These are phyloP conservation scores for Vinca minor DNA, from an alignment of 257 asterid genomes.

Conservation along the genomic window DNA sequence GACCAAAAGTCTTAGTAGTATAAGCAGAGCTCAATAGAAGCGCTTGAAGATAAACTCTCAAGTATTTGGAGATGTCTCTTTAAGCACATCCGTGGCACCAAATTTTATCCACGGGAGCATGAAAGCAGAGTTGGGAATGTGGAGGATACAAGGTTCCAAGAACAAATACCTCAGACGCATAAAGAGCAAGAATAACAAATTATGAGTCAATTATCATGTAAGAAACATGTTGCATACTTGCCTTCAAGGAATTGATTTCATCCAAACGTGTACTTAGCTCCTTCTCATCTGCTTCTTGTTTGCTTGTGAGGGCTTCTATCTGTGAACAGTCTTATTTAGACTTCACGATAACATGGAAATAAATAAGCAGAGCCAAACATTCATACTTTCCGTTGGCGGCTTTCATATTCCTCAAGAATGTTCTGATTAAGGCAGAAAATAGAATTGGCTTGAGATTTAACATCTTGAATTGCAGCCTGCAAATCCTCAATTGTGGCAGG, in stretches of 20 bases:
- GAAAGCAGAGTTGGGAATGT: slow-evolving; percentile 4
- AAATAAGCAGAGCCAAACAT: slow-evolving; percentile 8
- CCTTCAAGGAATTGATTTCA: slow-evolving; percentile 74
- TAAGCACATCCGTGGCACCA: not conserved
- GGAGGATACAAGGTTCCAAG: not conserved
- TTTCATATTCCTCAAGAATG: slow-evolving; percentile 81
- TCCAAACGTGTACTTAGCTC: slow-evolving; percentile 33
- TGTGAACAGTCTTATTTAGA: slow-evolving; percentile 29
- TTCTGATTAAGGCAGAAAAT: slow-evolving; percentile 77
- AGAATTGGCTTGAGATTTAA: slow-evolving; percentile 68
- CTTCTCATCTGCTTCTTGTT: slow-evolving; percentile 56
- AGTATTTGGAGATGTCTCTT: not conserved
- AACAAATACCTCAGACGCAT: not conserved
- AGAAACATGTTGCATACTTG: slow-evolving; percentile 12
- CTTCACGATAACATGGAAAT: slow-evolving; percentile 9
- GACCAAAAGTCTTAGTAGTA: slow-evolving; percentile 17
- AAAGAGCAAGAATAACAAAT: not conserved
- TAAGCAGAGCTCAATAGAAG: slow-evolving; percentile 9
- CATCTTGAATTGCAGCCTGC: slow-evolving; percentile 75
- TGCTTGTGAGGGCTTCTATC: slow-evolving; percentile 55
- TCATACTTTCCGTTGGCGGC: slow-evolving; percentile 59
- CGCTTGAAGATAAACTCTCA: slow-evolving; percentile 3
- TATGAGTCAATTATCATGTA: not conserved
- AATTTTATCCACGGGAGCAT: not conserved
- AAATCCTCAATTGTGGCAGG: slow-evolving; percentile 84